phyloP scores from a whole-genome alignment of 2,329 filamentous ascomycete species.

The Neophaeococcomyces aloes region DNA sequence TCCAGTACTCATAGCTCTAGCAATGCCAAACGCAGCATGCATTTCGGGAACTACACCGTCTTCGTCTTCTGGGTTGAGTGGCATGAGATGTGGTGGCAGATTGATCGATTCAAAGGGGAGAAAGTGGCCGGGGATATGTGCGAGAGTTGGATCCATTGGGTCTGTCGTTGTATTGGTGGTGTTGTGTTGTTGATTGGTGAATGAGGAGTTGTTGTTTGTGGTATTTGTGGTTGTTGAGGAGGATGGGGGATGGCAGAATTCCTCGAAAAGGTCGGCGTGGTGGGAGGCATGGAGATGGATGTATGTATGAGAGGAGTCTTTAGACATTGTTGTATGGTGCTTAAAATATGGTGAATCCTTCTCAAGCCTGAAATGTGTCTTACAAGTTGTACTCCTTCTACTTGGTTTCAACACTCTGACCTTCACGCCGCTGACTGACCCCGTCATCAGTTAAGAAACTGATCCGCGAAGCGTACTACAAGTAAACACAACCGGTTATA shows the following conservation, averaged over 20 bases:
- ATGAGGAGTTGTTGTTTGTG: conserved; percentile 11
- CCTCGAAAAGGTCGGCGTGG: conserved; percentile 41
- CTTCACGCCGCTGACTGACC: no score
- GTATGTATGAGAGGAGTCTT: conserved; percentile 40
- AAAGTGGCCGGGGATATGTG: conserved; percentile 29
- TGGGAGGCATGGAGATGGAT: conserved; percentile 40
- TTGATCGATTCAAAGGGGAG: conserved; percentile 51
- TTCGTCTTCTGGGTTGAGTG: conserved; percentile 56
- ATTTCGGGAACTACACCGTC: conserved; percentile 58
- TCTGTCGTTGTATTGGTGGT: conserved; percentile 8
- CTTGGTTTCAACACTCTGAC: no score
- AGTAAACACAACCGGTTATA: no score
- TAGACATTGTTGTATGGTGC: conserved; percentile 26
- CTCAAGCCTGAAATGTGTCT: no score
- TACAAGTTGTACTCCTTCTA: no score
- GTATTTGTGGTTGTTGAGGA: conserved; percentile 14
- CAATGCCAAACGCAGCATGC: conserved; percentile 57
- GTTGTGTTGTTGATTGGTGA: not conserved
- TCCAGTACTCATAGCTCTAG: conserved; percentile 47
- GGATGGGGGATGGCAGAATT: conserved; percentile 38
- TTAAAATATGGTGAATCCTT: no score
- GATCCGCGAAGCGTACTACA: no score
- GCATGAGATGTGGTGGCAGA: conserved; percentile 50
- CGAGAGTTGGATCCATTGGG: conserved; percentile 15
- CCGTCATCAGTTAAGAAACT: no score